A percentile compares a stretch with the other conserved stretches of the same genome.
phyloP scores from a whole-genome alignment of 352 stramenopile genomes.

The Pythium volutum region DNA sequence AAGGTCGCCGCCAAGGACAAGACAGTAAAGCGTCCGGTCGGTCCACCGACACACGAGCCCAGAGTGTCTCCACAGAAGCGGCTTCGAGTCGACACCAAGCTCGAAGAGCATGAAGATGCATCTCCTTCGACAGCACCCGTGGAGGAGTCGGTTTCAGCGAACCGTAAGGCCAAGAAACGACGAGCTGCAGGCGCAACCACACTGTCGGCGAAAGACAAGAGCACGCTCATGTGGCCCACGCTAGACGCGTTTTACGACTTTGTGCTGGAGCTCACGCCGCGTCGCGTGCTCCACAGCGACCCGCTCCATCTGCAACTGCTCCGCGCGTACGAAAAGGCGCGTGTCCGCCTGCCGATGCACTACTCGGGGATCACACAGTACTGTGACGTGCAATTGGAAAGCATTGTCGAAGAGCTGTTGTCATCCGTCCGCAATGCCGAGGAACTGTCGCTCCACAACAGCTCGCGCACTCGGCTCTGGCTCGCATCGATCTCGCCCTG shows the following conservation, averaged over 20 bases:
- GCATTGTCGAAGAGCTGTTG: slow-evolving; percentile 68
- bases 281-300: slow-evolving; percentile 33
- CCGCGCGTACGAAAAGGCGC: slow-evolving; percentile 17
- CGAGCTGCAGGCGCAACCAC: neutral
- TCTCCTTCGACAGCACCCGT: neutral
- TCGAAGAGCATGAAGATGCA: neutral
- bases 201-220: slow-evolving; percentile 33
- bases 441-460: slow-evolving; percentile 36
- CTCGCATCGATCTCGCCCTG: slow-evolving; percentile 69
- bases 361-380: slow-evolving; percentile 58
- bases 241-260: slow-evolving; percentile 79
- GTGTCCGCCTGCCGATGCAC: slow-evolving; percentile 34
- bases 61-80: slow-evolving; percentile 1
- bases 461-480: slow-evolving; percentile 23
- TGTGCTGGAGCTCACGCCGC: slow-evolving; percentile 58
- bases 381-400: slow-evolving; percentile 49
- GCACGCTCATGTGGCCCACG: slow-evolving; percentile 63
- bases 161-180: slow-evolving; percentile 11
- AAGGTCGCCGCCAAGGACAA: neutral
- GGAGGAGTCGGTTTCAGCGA: neutral
- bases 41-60: neutral
- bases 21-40: neutral
- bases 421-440: slow-evolving; percentile 50
- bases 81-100: neutral
- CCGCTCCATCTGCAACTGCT: slow-evolving; percentile 30